Evolutionary conservation across 768 basidiomycete genomes (phyloP), one percentile per base, ranked within the genome.

Genomic region (Dioszegia crocea): DNA sequence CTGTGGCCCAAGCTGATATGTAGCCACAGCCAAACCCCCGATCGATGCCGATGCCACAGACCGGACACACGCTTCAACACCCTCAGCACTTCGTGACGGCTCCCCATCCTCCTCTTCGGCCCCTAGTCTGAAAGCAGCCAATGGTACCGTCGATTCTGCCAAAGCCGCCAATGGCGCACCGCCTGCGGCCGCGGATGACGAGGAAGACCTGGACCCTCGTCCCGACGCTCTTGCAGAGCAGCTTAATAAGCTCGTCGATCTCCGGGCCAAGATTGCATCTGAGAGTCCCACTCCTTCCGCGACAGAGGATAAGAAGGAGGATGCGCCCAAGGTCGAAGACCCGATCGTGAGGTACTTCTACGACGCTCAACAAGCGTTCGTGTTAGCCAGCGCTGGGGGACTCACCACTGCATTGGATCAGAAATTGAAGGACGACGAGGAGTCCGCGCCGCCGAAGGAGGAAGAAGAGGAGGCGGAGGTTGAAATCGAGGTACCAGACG

Each of bases 321-420:
- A 27, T n/a, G 29, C 41, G 30, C 56, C 24, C n/a, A 36, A 49
- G 47, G 38, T 24, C 17, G 38, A 31, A 14, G 39, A 39, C 24
- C 26, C 27, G 24, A 45, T 39, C 44, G 47, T 39, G 53, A 38
- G 24, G 38, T 58, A 70, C 50, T 63, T 56, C 51, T 59, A 46
- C 45, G 67, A 70, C 27, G 69, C 68, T 11, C 66, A 70, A 53
- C 66, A 74, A 60, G 67, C 68, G 5, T 54, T 68, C 29, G 46
- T 64, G 36, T 29, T 67, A 2, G 70, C 74, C 4, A 52, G 60
- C n/a, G 49, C 58, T 2, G 71, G 71, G 24, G 74, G 71, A 21
- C 33, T 66, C 50, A 48, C 29, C 38, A 41, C n/a, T 17, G 52
- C 57, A 5, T 44, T 59, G 17, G 31, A 39, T 19, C 29, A 49